Conservation (phyloP, 106 monocot genomes). For the Vanilla planifolia region DNA sequence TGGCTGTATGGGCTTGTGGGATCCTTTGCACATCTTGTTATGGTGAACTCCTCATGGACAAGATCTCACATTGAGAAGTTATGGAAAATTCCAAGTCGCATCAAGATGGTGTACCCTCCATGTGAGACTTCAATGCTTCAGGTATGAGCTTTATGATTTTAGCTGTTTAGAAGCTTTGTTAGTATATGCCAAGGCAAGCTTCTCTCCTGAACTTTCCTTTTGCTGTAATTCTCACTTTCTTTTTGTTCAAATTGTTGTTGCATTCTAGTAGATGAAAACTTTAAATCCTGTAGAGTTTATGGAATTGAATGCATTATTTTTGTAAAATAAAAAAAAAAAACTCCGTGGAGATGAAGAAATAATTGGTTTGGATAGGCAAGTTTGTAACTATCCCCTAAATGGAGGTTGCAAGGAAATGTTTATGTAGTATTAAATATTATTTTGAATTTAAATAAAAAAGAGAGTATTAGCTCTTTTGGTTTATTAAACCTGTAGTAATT, state of each 20-base stretch:
- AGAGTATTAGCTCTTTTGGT: too few species aligned
- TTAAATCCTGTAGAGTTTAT: background rate
- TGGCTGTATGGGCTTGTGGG: constrained; percentile 86
- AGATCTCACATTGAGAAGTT: constrained; percentile 73
- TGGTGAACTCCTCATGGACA: constrained; percentile 99
- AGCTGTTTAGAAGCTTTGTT: background rate
- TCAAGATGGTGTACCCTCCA: constrained; percentile 79
- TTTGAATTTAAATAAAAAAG: too few species aligned
- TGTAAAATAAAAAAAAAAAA: too few species aligned
- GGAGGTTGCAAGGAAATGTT: too few species aligned
- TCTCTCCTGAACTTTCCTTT: background rate
- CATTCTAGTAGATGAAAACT: background rate
- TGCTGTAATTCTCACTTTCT: background rate
- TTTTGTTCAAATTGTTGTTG: background rate
- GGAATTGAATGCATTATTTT: too few species aligned
- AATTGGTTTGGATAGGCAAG: too few species aligned
- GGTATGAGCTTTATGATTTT: constrained; percentile 25
- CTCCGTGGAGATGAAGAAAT: too few species aligned
- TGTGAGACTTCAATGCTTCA: constrained; percentile 97
- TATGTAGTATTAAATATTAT: too few species aligned
- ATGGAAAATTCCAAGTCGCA: constrained; percentile 81
- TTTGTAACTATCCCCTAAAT: too few species aligned
- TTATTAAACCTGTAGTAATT: too few species aligned
- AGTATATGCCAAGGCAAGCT: background rate
- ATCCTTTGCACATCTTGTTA: constrained; percentile 77